Conservation (phyloP, 2,329 filamentous ascomycete genomes). For the Chaetomiaceae sp. region DNA sequence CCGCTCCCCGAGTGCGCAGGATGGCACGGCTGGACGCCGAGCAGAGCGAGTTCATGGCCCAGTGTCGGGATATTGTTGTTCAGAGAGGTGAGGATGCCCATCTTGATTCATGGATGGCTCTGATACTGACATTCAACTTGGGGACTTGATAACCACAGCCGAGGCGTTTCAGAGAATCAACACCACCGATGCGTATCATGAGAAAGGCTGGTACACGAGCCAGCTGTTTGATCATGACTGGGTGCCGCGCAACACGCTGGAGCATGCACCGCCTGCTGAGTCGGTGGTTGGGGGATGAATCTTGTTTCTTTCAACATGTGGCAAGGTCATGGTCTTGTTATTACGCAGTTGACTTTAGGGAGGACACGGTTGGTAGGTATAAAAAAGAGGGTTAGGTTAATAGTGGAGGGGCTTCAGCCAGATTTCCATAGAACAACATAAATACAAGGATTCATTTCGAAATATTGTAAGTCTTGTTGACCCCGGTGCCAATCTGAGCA, state of each 20-base stretch:
- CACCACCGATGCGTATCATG: conserved; percentile 23
- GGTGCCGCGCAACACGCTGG: conserved; percentile 25
- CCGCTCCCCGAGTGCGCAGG: conserved; percentile 18
- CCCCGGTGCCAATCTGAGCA: no score
- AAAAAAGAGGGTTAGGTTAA: no score
- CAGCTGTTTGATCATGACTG: conserved; percentile 27
- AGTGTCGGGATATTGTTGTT: conserved; percentile 24
- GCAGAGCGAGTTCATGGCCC: conserved; percentile 25
- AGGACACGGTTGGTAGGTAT: no score
- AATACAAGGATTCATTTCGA: no score
- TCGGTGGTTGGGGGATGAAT: no score
- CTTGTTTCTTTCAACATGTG: conserved; percentile 14
- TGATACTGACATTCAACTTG: no score
- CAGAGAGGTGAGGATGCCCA: conserved; percentile 20
- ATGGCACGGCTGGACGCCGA: conserved; percentile 28
- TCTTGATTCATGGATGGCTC: no score
- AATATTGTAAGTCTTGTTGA: no score
- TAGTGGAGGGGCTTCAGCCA: no score
- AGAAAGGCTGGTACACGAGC: conserved; percentile 26
- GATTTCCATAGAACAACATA: no score
- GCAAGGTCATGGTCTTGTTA: no score
- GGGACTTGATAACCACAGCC: conserved; percentile 12
- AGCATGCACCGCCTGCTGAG: conserved; percentile 23
- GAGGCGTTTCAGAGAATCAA: conserved; percentile 21
- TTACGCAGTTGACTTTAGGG: no score